Base-by-base conservation (phyloP, 225 moss, liverwort and hornwort species). In the Physcomitrium patens region DNA sequence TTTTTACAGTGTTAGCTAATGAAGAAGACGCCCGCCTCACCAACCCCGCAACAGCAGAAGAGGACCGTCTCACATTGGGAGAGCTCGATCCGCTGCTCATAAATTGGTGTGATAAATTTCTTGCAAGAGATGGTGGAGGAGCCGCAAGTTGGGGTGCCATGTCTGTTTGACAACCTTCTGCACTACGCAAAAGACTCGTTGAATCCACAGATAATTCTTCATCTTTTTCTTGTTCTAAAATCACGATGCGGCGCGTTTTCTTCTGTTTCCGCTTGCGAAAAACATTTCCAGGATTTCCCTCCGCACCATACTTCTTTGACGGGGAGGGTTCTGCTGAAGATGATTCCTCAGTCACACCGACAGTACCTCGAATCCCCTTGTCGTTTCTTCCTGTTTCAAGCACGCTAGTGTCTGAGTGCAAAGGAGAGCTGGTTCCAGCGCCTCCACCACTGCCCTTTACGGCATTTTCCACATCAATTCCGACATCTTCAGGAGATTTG, bases 231-330 rank as follows among this genome's bases (percentile, higher is more conserved):
- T 80, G 50, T 52, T 85, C 85, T 18, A 88, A 63, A 53, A 88
- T 70, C 44, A 88, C 88, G 63, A 88, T 65, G 43, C 85, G 88
- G 26, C 82, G 82, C 2, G 67, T 19, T 54, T 83, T 85, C 54
- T 83, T 88, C 75, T 76, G 82, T 43, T 75, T 85, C 43, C 67
- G 78, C 78, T 78, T 73, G 23, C 61, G 76, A 24, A 66, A 17
- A 48, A 56, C 75, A 23, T 55, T 75, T 45, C 66, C 82, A 71
- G 77, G 57, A 52, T 65, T 82, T 7, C 60, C 19, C 42, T 37
- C 31, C 2, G 62, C 54, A 51, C 73, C 79, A 60, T 80, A 80
- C 13, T 31, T 76, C 46, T 66, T 80, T 55, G 19, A 68, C 16
- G 80, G 66, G 68, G 87, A 80, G 47, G 72, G 65, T 28, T 13